These are phyloP conservation scores for Takakia lepidozioides DNA, from an alignment of 225 moss, liverwort and hornwort genomes.

Conservation along the genomic window DNA sequence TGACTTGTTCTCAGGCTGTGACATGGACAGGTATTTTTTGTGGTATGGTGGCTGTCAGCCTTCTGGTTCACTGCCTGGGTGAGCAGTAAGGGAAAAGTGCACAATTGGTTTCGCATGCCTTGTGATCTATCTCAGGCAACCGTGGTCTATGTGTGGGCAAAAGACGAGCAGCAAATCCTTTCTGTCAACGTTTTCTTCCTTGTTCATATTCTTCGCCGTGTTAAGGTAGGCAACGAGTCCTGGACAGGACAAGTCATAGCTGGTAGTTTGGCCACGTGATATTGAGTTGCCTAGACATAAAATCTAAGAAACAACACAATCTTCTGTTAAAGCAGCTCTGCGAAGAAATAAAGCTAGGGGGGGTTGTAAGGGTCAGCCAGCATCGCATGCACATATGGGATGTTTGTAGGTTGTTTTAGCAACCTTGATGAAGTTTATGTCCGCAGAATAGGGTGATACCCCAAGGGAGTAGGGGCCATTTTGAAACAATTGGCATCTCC, in stretches of 20 bases:
- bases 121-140: constrained; percentile 53
- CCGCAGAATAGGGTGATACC: constrained; percentile 35
- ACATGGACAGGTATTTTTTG: constrained; percentile 57
- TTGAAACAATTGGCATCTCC: constrained; percentile 29
- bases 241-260: too few relatives aligned
- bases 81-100: constrained; percentile 60
- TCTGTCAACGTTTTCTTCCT: constrained; percentile 53
- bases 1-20: constrained; percentile 5
- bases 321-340: too few relatives aligned
- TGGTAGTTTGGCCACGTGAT: too few relatives aligned
- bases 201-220: constrained; percentile 32
- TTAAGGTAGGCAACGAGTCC: constrained; percentile 30
- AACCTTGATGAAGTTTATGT: neutral
- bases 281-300: too few relatives aligned
- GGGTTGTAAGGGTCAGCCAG: too few relatives aligned
- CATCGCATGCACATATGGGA: constrained; percentile 5
- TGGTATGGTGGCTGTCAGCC: constrained; percentile 72
- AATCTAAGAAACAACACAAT: too few relatives aligned
- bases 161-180: constrained; percentile 45
- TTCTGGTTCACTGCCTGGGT: constrained; percentile 75
- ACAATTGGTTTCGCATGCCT: constrained; percentile 67
- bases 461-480: constrained; percentile 36
- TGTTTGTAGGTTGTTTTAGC: neutral
- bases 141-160: constrained; percentile 57
- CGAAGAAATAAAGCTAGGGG: too few relatives aligned